Evolutionary conservation across 2,329 filamentous ascomycete species (phyloP), one percentile per base, ranked within the genome.

Genomic region (Tolypocladium ophioglossoides): DNA sequence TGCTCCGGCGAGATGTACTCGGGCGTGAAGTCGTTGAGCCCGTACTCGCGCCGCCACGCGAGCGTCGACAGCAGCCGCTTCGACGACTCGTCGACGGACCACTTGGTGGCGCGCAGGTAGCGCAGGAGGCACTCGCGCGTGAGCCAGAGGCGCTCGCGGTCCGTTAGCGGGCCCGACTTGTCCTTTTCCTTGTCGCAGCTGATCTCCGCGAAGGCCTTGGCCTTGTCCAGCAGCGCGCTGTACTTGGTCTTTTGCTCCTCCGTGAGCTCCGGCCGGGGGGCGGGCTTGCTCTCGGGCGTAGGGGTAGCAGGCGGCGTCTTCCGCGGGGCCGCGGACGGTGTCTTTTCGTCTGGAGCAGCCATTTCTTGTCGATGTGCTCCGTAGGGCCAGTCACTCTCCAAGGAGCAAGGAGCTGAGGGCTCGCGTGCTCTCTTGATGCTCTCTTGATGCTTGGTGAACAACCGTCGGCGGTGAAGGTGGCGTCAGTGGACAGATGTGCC

Each of bases 1-100:
- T 96, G 95, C 76, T 99, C 94, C 14, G 88, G 84, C 1, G 87
- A 90, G 64, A 97, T 92, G 72, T 95, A 87, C 10, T 96, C 91
- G 11, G 87, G 78, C 0, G 89, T 91, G 65, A 91, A 81, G 52
- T 80, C 84, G 57, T 88, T 82, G 55, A 95, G 78, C 50, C 90
- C 91, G 66, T 95, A 99, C 66, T 96, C 91, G 54, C 92, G 82
- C 49, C 94, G 84, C 94, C 94, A 99, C 56, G 82, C 79, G 55
- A 97, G 73, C 0, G 92, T 96, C 47, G 81, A 81, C 61, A 86
- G 83, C 41, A 97, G 72, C n/a, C 94, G 86, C 67, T 86, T 87
- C 61, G 86, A 79, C 10, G 94, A 84, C 50, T 92, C 84, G 46
- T 82, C 74, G 51, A 87, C 78, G 61, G 85, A 78, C 91, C 94